Percentiles rank a stretch among this genome's conserved stretches.
Evolutionary conservation across 768 basidiomycete species (phyloP).

Genomic region (Cubamyces lactineus): DNA sequence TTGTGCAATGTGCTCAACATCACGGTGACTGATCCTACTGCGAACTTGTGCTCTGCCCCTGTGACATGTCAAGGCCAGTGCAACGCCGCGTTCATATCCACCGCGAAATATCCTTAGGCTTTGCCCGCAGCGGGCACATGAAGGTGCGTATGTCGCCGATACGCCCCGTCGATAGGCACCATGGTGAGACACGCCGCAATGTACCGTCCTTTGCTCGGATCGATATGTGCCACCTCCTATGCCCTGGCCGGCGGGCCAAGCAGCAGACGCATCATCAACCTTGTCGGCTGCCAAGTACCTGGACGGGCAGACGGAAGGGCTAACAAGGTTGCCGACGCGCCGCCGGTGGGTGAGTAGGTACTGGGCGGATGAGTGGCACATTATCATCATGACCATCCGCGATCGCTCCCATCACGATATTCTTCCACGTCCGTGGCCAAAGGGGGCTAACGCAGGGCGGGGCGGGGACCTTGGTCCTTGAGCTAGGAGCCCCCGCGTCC

Average conservation of each 20-base stretch:
- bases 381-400: neutral
- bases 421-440: neutral
- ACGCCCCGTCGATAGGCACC: neutral
- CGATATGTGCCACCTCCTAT: neutral
- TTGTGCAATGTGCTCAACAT: neutral
- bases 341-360: neutral
- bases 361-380: too few species aligned
- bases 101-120: neutral
- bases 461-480: conserved; percentile 1
- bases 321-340: conserved; percentile 10
- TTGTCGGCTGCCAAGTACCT: too few species aligned
- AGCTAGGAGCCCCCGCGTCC: neutral
- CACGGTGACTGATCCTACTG: neutral
- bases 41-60: neutral
- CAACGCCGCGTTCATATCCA: neutral
- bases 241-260: too few species aligned
- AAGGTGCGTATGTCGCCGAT: neutral
- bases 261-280: too few species aligned
- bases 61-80: conserved; percentile 5
- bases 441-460: conserved; percentile 7
- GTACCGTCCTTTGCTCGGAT: neutral
- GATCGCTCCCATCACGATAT: conserved; percentile 8
- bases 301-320: neutral
- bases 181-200: conserved; percentile 6
- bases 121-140: too few species aligned